phyloP scores from a whole-genome alignment of 371 early-diverging fungal species.

The Actinomortierella wolfii region DNA sequence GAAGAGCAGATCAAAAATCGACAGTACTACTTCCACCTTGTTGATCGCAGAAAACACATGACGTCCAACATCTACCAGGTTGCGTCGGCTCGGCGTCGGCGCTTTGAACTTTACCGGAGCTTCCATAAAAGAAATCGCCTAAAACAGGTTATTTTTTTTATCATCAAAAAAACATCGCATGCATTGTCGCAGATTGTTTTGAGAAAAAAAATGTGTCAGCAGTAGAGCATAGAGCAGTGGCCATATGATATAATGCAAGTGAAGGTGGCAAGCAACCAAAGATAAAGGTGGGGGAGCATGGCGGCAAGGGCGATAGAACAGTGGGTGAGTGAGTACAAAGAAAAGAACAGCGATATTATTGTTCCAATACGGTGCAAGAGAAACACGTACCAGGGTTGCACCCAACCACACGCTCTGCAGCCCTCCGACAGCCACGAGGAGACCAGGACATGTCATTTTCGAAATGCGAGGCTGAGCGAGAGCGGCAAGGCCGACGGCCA shows the following conservation, averaged over 20 bases:
- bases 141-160: neutral
- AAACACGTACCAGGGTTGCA: slow-evolving; percentile 24
- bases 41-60: slow-evolving; percentile 47
- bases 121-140: slow-evolving; percentile 45
- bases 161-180: neutral
- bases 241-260: too few species aligned
- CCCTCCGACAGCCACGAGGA: slow-evolving; percentile 33
- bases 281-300: neutral
- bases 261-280: neutral
- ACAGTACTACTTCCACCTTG: slow-evolving; percentile 37
- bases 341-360: neutral
- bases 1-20: slow-evolving; percentile 33
- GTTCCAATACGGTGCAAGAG: neutral
- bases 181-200: neutral
- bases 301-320: neutral
- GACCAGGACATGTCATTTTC: slow-evolving; percentile 13
- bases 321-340: too few species aligned
- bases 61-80: slow-evolving; percentile 42
- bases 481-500: slow-evolving; percentile 35
- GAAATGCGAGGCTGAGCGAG: slow-evolving; percentile 17
- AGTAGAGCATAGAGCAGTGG: too few species aligned
- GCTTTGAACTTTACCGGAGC: slow-evolving; percentile 46
- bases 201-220: neutral
- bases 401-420: slow-evolving; percentile 41
- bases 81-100: slow-evolving; percentile 26